Evolutionary conservation across 495 filamentous ascomycete species (phyloP), one percentile per base, ranked within the genome.

Genomic region (Cercophora sp.): DNA sequence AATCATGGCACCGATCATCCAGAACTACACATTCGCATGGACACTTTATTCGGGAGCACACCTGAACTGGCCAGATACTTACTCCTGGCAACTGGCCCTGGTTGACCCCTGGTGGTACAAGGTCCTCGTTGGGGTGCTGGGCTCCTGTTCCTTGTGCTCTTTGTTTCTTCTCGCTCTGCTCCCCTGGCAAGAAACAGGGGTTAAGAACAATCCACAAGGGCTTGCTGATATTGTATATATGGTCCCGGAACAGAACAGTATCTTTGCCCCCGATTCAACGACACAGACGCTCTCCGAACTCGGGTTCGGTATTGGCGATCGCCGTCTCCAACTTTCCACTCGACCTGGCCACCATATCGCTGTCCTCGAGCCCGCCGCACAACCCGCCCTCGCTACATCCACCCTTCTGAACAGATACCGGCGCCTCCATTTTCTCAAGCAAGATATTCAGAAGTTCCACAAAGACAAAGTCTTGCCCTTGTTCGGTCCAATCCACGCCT

Each of bases 1-100:
- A 13, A 37, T 50, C 29, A 23, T 39, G 8, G 31, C 19, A 5
- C 47, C 47, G 5, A 39, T 50, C 4, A 23, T 39, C 4, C 47
- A 50, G 47, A 50, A 50, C 19, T 50, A 50, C 19, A 18, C 26
- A 16, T 50, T 50, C 34, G 18, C 22, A 11, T 50, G 47, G 47
- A 39, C 47, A 5, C 47, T 50, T 2, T 50, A 36, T 22, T 50
- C 47, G 11, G 47, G 47, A 19, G 47, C n/a, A 13, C 47, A 26
- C 23, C 47, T 50, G 2, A 10, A 15, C 9, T 50, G 47, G 47
- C 16, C 47, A 1, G 19, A 50, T 16, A 39, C 47, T 22, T 50
- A 50, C 23, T 36, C 31, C 3, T 50, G 47, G 34, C 47, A 36
- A 4, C 31, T 39, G 2, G 47, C 47, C 10, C 25, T 50, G 47